Conservation (phyloP, 805 yeast species). For the Wickerhamomyces xylosicus region DNA sequence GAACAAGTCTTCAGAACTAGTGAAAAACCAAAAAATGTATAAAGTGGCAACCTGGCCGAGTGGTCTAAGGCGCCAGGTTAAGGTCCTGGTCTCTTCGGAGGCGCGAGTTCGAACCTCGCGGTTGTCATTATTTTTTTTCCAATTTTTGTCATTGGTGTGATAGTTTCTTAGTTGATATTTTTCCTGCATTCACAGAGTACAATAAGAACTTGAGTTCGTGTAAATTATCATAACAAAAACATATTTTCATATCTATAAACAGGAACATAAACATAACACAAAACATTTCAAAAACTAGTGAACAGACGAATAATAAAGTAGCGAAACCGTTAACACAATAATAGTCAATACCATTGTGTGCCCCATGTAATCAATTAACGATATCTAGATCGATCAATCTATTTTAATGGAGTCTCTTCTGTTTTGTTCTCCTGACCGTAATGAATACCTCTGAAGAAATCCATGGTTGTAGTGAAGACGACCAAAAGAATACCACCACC, state of each 20-base stretch:
- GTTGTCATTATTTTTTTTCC: conserved; percentile 38
- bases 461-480: conserved; percentile 93
- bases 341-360: background rate
- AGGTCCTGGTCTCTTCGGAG: conserved; percentile 79
- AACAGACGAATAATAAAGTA: no score
- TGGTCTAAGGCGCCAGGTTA: conserved; percentile 67
- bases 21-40: background rate
- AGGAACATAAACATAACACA: no score
- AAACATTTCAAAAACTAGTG: no score
- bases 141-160: background rate
- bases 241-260: no score
- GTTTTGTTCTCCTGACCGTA: conserved; percentile 7
- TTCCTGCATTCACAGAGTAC: no score
- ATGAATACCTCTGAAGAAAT: conserved; percentile 58
- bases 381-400: background rate
- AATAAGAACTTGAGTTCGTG: no score
- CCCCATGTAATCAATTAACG: background rate
- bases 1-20: conserved; percentile 2
- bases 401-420: background rate
- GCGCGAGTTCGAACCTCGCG: conserved; percentile 86
- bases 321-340: no score
- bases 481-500: conserved; percentile 98
- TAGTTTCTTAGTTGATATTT: no score
- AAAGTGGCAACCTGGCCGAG: conserved; percentile 55
- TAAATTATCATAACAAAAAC: no score